phyloP scores from a whole-genome alignment of 129 eudicot genomes.

The Flaveria robusta region DNA sequence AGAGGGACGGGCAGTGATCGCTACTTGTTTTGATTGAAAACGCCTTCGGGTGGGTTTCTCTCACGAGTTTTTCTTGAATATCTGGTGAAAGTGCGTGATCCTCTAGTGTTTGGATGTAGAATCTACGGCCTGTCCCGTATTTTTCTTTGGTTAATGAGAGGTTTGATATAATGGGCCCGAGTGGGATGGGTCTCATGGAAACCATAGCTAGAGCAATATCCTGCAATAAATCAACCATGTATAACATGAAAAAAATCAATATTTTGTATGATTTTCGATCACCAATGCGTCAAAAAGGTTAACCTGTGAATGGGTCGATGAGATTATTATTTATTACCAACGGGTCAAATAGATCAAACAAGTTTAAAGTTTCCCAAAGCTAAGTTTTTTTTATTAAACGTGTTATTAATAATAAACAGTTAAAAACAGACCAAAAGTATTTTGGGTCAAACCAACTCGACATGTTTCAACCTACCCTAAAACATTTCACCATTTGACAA shows the following conservation, averaged over 20 bases:
- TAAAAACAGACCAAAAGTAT: no score
- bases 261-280: background rate
- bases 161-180: constrained; percentile 89
- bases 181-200: constrained; percentile 83
- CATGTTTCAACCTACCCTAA: background rate
- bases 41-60: constrained; percentile 97
- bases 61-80: constrained; percentile 89
- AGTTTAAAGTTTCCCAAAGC: background rate
- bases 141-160: constrained; percentile 67
- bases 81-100: constrained; percentile 94
- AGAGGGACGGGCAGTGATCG: constrained; percentile 96
- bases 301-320: background rate
- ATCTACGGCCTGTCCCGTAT: constrained; percentile 67
- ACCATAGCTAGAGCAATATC: constrained; percentile 96
- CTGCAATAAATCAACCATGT: constrained; percentile 43
- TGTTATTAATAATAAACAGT: no score
- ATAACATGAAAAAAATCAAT: constrained; percentile 1
- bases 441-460: background rate
- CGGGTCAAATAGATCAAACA: background rate
- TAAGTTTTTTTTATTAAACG: no score
- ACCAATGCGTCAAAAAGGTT: background rate
- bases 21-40: constrained; percentile 95
- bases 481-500: no score
- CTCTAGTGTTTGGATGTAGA: constrained; percentile 83
- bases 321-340: background rate